Conservation (phyloP, 345 rosid species). For the Cardamine chenopodiifolia region DNA sequence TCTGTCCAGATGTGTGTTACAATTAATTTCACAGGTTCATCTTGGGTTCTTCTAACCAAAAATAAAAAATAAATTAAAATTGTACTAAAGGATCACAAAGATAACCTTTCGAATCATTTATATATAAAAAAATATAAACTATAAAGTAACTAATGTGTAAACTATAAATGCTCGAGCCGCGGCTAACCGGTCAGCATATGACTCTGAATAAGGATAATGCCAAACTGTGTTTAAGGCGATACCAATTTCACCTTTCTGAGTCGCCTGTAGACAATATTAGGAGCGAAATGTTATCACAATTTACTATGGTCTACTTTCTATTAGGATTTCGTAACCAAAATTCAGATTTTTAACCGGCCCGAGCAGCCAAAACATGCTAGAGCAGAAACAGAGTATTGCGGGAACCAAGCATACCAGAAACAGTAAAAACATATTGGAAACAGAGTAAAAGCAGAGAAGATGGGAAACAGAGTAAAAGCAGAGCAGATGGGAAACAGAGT, state of each 20-base stretch:
- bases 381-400: not conserved
- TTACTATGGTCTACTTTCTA: not conserved
- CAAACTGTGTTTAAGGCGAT: constrained; percentile 44
- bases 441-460: not conserved
- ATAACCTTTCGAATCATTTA: not conserved
- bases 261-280: constrained; percentile 37
- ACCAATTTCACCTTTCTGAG: constrained; percentile 52
- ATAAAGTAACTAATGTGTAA: no score
- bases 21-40: not conserved
- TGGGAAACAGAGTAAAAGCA: not conserved
- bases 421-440: not conserved
- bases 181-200: constrained; percentile 40
- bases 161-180: no score
- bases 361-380: not conserved
- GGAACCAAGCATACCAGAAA: not conserved
- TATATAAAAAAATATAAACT: no score
- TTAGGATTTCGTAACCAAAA: not conserved
- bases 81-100: not conserved
- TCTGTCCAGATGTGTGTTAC: not conserved
- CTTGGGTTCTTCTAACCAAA: not conserved
- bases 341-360: not conserved
- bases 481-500: not conserved
- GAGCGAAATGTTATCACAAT: not conserved
- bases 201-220: constrained; percentile 49
- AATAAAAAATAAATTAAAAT: not conserved